A percentile compares a stretch with the other conserved stretches of the same genome.
These are phyloP conservation scores for Rhizopogon sp. DNA, from an alignment of 768 basidiomycete species.

Conservation along the genomic window DNA sequence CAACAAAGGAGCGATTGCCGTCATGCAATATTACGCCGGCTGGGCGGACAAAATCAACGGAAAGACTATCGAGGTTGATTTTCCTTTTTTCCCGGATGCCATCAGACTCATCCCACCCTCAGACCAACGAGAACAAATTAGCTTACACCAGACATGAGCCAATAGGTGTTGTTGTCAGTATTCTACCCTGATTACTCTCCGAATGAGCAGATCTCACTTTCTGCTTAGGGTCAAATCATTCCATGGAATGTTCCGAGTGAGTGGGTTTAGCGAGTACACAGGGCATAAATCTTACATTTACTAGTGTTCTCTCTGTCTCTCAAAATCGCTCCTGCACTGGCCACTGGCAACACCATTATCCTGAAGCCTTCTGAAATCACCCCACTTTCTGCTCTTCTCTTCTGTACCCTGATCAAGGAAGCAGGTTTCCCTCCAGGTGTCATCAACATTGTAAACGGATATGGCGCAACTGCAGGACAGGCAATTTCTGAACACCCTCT, in stretches of 20 bases:
- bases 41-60: slow-evolving; percentile 56
- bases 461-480: slow-evolving; percentile 63
- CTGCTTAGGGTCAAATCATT: slow-evolving; percentile 44
- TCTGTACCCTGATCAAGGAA: slow-evolving; percentile 50
- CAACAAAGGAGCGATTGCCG: slow-evolving; percentile 26
- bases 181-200: slow-evolving; percentile 11
- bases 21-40: slow-evolving; percentile 52
- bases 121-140: slow-evolving; percentile 46
- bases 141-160: slow-evolving; percentile 59
- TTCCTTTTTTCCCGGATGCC: neutral
- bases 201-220: slow-evolving; percentile 14
- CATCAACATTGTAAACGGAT: slow-evolving; percentile 72
- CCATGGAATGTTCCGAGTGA: slow-evolving; percentile 60
- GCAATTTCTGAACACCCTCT: slow-evolving; percentile 62
- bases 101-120: slow-evolving; percentile 16
- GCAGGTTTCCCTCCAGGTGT: slow-evolving; percentile 78
- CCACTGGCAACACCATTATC: slow-evolving; percentile 72
- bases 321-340: slow-evolving; percentile 76
- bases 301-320: slow-evolving; percentile 58
- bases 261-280: neutral
- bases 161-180: slow-evolving; percentile 40
- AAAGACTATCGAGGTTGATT: slow-evolving; percentile 40
- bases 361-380: slow-evolving; percentile 83
- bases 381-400: slow-evolving; percentile 55
- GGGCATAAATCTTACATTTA: neutral